Conservation (phyloP, 2,329 filamentous ascomycete species). For the Chaetomiaceae sp. region DNA sequence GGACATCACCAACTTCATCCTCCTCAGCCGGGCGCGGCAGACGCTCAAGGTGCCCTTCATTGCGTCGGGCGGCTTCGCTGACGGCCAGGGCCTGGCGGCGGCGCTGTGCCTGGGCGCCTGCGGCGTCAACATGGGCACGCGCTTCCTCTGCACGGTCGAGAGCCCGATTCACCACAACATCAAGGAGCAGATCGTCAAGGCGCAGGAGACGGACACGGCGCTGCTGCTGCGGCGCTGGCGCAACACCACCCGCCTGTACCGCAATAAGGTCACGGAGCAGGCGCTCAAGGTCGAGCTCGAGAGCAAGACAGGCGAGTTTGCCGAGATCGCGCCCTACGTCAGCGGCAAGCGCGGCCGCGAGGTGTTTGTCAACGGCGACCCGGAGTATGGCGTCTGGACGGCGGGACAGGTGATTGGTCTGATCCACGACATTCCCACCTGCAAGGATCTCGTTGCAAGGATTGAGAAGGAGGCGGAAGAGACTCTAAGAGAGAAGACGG, state of each 20-base stretch:
- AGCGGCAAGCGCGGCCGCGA: conserved; percentile 85
- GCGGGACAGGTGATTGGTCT: conserved; percentile 90
- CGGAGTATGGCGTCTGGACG: conserved; percentile 92
- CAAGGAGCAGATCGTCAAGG: conserved; percentile 85
- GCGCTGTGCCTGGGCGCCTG: conserved; percentile 84
- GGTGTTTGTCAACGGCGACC: conserved; percentile 88
- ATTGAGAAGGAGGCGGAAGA: conserved; percentile 73
- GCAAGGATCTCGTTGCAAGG: conserved; percentile 59
- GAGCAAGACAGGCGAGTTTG: conserved; percentile 79
- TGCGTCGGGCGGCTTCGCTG: conserved; percentile 90
- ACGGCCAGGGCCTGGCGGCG: conserved; percentile 87
- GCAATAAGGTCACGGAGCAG: conserved; percentile 79
- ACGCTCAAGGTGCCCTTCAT: conserved; percentile 84
- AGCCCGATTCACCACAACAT: conserved; percentile 88
- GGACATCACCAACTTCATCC: conserved; percentile 85
- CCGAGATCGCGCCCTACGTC: conserved; percentile 78
- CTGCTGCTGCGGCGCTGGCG: conserved; percentile 84
- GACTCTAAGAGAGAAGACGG: conserved; percentile 48
- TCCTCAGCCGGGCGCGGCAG: conserved; percentile 80
- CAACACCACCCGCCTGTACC: conserved; percentile 84
- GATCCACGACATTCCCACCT: conserved; percentile 78
- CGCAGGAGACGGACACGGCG: conserved; percentile 85
- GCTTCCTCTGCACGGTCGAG: conserved; percentile 95
- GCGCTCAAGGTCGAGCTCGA: conserved; percentile 78
- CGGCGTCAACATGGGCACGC: conserved; percentile 97